Conservation (phyloP, 768 basidiomycete species). For the Leucocoprinus birnbaumii region DNA sequence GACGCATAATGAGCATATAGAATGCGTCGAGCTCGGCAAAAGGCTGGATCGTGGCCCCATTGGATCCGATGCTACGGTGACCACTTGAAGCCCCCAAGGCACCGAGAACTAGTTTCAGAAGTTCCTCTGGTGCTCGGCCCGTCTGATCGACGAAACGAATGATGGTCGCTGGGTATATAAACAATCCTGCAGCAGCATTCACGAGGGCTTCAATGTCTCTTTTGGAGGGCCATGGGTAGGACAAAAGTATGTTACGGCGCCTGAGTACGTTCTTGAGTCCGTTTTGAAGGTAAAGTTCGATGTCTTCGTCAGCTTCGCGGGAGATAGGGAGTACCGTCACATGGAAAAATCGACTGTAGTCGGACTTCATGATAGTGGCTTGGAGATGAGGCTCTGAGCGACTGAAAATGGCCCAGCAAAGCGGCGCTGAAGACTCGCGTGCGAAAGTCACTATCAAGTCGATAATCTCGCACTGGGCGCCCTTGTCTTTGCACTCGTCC, state of each 20-base stretch:
- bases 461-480: neutral
- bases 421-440: neutral
- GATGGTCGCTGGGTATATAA: conserved; percentile 25
- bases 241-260: neutral
- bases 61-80: no score
- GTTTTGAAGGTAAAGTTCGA: conserved; percentile 8
- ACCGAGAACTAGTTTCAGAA: conserved; percentile 13
- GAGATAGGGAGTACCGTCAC: neutral
- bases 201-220: conserved; percentile 14
- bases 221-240: conserved; percentile 12
- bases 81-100: conserved; percentile 6
- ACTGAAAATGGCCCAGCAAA: conserved; percentile 4
- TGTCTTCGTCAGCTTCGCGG: neutral
- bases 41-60: neutral
- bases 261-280: conserved; percentile 3
- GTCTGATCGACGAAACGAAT: conserved; percentile 19
- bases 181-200: conserved; percentile 18
- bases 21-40: conserved; percentile 16
- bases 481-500: neutral
- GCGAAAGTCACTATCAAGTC: neutral
- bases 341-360: neutral
- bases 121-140: conserved; percentile 8
- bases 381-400: conserved; percentile 1
- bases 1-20: conserved; percentile 13
- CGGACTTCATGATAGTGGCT: neutral